A percentile compares a stretch with the other conserved stretches of the same genome.
Conservation (phyloP, 2,329 filamentous ascomycete genomes). For the Dothistroma pini region DNA sequence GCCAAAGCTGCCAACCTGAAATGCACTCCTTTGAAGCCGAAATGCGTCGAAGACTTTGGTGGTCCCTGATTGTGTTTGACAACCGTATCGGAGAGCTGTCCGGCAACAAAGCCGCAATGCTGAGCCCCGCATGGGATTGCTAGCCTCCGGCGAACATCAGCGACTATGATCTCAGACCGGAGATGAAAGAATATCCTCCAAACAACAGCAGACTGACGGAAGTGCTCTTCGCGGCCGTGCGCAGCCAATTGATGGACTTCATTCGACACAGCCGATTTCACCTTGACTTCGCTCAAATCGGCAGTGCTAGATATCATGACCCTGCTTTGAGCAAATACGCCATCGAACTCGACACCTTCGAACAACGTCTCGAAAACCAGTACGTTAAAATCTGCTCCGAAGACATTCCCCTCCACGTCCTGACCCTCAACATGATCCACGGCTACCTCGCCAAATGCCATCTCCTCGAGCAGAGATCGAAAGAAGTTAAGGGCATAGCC, state of each 20-base stretch:
- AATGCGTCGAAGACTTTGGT: constrained; percentile 24
- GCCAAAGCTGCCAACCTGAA: constrained; percentile 11
- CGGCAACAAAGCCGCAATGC: constrained; percentile 41
- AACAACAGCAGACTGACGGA: constrained; percentile 37
- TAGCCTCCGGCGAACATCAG: constrained; percentile 42
- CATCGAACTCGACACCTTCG: constrained; percentile 25
- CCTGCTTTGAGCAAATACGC: too few relatives aligned
- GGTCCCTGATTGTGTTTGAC: constrained; percentile 63
- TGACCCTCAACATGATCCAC: constrained; percentile 47
- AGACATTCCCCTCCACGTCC: constrained; percentile 45
- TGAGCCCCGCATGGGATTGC: constrained; percentile 47
- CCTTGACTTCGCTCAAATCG: constrained; percentile 41
- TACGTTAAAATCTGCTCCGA: constrained; percentile 44
- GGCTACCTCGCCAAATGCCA: constrained; percentile 47
- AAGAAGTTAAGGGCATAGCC: constrained; percentile 12
- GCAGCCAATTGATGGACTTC: constrained; percentile 42
- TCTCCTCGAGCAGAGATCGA: constrained; percentile 50
- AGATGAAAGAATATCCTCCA: constrained; percentile 37
- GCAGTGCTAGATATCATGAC: too few relatives aligned
- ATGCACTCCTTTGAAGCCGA: constrained; percentile 19
- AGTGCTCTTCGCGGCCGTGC: constrained; percentile 43
- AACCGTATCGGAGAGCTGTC: constrained; percentile 64
- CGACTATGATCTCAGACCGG: constrained; percentile 37
- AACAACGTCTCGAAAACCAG: constrained; percentile 44
- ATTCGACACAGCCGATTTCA: constrained; percentile 40